phyloP scores from a whole-genome alignment of 75 land plant genomes.

The Gnetum montanum region DNA sequence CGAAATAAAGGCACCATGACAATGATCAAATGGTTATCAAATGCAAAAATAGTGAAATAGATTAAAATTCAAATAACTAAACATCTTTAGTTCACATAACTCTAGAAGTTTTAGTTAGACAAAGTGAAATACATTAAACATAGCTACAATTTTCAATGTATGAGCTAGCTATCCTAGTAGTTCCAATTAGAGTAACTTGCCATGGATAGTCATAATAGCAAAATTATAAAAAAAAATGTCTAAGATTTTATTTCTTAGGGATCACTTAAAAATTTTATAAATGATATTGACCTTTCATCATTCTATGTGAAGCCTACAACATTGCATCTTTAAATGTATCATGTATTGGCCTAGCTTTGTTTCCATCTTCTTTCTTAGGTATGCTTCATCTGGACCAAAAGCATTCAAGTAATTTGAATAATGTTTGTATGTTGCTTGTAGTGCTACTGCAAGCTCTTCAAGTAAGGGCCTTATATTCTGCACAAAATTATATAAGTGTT shows the following conservation, averaged over 20 bases:
- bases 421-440: constrained; percentile 40
- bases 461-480: constrained; percentile 67
- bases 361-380: constrained; percentile 85
- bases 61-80: no score
- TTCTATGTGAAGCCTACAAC: constrained; percentile 58
- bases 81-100: no score
- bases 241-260: background rate
- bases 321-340: constrained; percentile 74
- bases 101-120: no score
- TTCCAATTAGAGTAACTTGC: constrained; percentile 83
- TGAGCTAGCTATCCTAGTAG: constrained; percentile 86
- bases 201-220: constrained; percentile 4
- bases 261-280: background rate
- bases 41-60: no score
- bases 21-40: no score
- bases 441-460: constrained; percentile 37
- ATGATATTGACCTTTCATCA: constrained; percentile 74
- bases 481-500: no score
- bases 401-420: constrained; percentile 64
- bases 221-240: background rate
- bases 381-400: constrained; percentile 72
- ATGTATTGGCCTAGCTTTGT: constrained; percentile 68
- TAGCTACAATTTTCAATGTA: constrained; percentile 69
- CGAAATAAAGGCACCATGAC: no score
- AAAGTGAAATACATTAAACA: no score